A percentile compares a stretch with the other conserved stretches of the same genome.
phyloP scores from a whole-genome alignment of 768 basidiomycete genomes.

The Suillus paluster region DNA sequence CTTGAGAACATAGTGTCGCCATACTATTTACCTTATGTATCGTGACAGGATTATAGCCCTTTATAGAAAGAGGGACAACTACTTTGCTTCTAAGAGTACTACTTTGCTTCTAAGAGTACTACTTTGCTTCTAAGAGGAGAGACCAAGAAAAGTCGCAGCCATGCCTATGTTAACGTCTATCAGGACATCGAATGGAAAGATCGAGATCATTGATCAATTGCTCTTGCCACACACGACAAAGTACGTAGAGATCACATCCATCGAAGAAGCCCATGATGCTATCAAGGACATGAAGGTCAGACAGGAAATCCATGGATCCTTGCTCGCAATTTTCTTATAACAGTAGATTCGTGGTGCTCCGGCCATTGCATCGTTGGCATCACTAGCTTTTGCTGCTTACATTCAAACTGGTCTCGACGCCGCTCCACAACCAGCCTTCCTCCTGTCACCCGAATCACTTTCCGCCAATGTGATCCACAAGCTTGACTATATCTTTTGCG shows the following conservation, averaged over 20 bases:
- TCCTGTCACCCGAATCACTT: constrained; percentile 57
- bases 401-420: constrained; percentile 57
- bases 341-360: constrained; percentile 86
- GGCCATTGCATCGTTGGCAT: constrained; percentile 91
- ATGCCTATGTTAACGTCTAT: constrained; percentile 44
- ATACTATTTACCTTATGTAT: too few species aligned
- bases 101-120: too few species aligned
- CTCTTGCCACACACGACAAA: constrained; percentile 78
- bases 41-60: too few species aligned
- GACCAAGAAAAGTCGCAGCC: not conserved
- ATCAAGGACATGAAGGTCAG: constrained; percentile 94
- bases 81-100: too few species aligned
- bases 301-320: constrained; percentile 4
- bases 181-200: constrained; percentile 47
- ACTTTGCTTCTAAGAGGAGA: too few species aligned
- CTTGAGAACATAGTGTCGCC: too few species aligned
- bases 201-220: constrained; percentile 93
- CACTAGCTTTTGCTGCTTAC: constrained; percentile 73
- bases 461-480: constrained; percentile 57
- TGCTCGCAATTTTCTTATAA: not conserved
- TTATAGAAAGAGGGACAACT: too few species aligned
- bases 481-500: constrained; percentile 77
- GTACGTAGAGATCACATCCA: constrained; percentile 65
- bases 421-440: constrained; percentile 54
- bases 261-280: constrained; percentile 89